Evolutionary conservation across 805 yeast species (phyloP).

Genomic region (Ogataea trehalophila): DNA sequence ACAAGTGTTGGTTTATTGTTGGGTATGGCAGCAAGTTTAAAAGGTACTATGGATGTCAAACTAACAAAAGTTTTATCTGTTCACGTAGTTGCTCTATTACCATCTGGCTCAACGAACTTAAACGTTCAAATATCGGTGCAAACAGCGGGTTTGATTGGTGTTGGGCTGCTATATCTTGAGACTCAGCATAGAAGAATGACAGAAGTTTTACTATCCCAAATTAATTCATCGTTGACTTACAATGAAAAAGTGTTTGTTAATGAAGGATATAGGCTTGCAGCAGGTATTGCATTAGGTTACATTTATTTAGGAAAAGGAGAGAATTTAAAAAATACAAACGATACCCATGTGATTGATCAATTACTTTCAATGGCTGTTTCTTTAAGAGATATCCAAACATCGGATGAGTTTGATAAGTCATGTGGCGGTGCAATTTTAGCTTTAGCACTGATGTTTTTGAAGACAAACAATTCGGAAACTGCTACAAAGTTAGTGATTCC

Average conservation of each 20-base stretch:
- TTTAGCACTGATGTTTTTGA: conserved; percentile 65
- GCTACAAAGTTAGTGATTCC: conserved; percentile 64
- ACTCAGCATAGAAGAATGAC: conserved; percentile 85
- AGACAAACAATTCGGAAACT: conserved; percentile 52
- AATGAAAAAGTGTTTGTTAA: conserved; percentile 55
- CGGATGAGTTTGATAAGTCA: conserved; percentile 54
- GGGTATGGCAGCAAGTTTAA: conserved; percentile 89
- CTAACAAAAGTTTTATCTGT: conserved; percentile 88
- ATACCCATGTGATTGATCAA: conserved; percentile 57
- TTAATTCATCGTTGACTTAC: conserved; percentile 47
- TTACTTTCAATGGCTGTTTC: conserved; percentile 54
- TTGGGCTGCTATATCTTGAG: conserved; percentile 76
- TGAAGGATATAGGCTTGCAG: conserved; percentile 81
- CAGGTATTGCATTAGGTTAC: conserved; percentile 84
- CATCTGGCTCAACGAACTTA: conserved; percentile 84
- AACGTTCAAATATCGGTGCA: conserved; percentile 82
- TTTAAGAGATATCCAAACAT: conserved; percentile 58
- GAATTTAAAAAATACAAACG: conserved; percentile 44
- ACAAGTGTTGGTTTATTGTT: conserved; percentile 83
- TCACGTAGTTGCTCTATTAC: conserved; percentile 86
- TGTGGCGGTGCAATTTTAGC: conserved; percentile 76
- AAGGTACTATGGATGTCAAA: conserved; percentile 79
- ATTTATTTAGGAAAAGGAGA: conserved; percentile 77
- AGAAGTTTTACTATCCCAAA: conserved; percentile 67
- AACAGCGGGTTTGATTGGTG: conserved; percentile 85